Conservation (phyloP, 2,329 filamentous ascomycete species). For the Corynespora cassiicola region DNA sequence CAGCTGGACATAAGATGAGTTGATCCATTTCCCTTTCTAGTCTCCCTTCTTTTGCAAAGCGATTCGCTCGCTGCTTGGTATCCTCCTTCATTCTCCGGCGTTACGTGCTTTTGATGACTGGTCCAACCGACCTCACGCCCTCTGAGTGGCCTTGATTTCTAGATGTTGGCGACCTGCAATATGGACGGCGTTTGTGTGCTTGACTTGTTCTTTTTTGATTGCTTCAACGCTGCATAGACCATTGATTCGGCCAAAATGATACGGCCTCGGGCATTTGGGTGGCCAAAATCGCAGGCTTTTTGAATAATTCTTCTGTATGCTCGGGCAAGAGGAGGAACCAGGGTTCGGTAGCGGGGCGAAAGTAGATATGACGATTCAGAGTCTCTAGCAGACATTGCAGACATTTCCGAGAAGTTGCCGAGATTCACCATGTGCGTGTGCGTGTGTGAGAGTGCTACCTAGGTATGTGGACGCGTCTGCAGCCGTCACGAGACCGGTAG, state of each 20-base stretch:
- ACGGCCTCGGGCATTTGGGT: too few species aligned
- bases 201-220: too few species aligned
- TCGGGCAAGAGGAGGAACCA: not conserved
- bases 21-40: slow-evolving; percentile 8
- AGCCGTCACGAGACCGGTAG: too few species aligned
- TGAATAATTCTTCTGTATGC: too few species aligned
- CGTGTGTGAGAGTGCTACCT: too few species aligned
- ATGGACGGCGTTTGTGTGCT: slow-evolving; percentile 23
- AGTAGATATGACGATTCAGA: too few species aligned
- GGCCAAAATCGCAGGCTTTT: too few species aligned
- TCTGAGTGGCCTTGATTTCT: slow-evolving; percentile 7
- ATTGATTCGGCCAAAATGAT: slow-evolving; percentile 10
- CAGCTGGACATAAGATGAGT: slow-evolving; percentile 78
- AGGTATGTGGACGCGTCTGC: too few species aligned
- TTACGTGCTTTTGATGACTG: slow-evolving; percentile 15
- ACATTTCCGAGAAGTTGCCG: too few species aligned
- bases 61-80: slow-evolving; percentile 1
- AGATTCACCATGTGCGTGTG: too few species aligned
- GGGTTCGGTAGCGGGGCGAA: too few species aligned
- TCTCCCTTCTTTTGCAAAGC: not conserved
- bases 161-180: slow-evolving; percentile 22
- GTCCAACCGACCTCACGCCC: not conserved
- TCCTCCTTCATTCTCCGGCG: slow-evolving; percentile 16
- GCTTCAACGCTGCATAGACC: slow-evolving; percentile 24
- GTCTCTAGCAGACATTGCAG: too few species aligned